Conservation (phyloP, 1,139 yeast genomes). For the Hansenula lynferdii region DNA sequence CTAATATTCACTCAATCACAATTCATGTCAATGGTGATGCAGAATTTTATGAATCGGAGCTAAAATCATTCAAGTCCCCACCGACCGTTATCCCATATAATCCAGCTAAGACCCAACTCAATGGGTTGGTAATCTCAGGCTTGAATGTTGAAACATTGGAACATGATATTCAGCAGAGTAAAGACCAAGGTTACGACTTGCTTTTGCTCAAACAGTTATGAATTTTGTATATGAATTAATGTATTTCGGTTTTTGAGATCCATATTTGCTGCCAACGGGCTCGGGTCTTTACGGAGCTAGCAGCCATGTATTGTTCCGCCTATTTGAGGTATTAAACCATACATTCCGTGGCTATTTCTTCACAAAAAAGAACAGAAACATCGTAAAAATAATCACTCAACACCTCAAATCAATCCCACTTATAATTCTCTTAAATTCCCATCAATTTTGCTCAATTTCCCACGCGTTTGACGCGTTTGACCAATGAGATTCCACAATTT, state of each 20-base stretch:
- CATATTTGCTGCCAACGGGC: neutral
- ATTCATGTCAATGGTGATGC: neutral
- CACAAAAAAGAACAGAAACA: no score
- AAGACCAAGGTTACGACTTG: neutral
- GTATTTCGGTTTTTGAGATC: neutral
- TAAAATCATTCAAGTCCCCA: neutral
- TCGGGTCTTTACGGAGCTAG: slow-evolving; percentile 1
- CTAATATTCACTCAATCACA: neutral
- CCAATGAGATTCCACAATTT: no score
- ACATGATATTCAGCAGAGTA: neutral
- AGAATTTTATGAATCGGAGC: neutral
- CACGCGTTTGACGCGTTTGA: no score
- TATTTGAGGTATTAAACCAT: no score
- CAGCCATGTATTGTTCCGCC: no score
- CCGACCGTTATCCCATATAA: neutral
- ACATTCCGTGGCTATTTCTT: no score
- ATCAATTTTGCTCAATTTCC: no score
- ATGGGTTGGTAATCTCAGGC: neutral
- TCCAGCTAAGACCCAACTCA: neutral
- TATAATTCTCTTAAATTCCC: no score
- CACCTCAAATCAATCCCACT: no score
- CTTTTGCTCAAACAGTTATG: neutral
- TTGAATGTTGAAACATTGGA: neutral
- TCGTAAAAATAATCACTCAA: no score
- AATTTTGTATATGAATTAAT: neutral